A percentile compares a stretch with the other conserved stretches of the same genome.
phyloP scores from a whole-genome alignment of 768 basidiomycete species.

The Rhizopogon vinicolor region DNA sequence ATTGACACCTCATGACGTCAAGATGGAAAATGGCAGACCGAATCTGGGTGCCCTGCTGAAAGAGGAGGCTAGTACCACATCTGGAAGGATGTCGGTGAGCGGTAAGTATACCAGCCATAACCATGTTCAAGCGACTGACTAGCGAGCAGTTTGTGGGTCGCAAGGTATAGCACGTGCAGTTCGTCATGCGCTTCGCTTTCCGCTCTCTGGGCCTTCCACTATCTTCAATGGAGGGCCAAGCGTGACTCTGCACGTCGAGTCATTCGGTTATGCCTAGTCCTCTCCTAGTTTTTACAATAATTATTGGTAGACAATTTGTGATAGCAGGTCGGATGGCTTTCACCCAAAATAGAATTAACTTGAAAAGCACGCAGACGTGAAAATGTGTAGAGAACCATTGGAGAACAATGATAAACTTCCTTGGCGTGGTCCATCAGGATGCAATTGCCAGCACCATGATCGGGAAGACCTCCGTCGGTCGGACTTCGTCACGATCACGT shows the following conservation, averaged over 20 bases:
- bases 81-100: conserved; percentile 41
- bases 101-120: conserved; percentile 28
- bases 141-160: conserved; percentile 44
- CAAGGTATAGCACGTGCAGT: conserved; percentile 34
- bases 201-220: conserved; percentile 25
- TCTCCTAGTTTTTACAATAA: background rate
- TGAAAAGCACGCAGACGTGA: background rate
- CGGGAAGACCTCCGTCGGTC: no score
- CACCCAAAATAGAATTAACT: background rate
- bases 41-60: conserved; percentile 33
- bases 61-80: conserved; percentile 30
- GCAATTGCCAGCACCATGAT: no score
- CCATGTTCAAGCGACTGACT: background rate
- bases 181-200: conserved; percentile 33
- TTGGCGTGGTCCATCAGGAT: no score
- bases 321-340: no score
- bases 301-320: background rate
- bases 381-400: no score
- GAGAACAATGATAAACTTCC: no score
- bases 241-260: conserved; percentile 33
- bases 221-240: conserved; percentile 28
- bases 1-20: conserved; percentile 19
- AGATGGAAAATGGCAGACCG: conserved; percentile 35
- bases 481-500: no score
- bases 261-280: conserved; percentile 35